Evolutionary conservation across 2,329 filamentous ascomycete genomes (phyloP).

Genomic region (Fusarium paranaense): DNA sequence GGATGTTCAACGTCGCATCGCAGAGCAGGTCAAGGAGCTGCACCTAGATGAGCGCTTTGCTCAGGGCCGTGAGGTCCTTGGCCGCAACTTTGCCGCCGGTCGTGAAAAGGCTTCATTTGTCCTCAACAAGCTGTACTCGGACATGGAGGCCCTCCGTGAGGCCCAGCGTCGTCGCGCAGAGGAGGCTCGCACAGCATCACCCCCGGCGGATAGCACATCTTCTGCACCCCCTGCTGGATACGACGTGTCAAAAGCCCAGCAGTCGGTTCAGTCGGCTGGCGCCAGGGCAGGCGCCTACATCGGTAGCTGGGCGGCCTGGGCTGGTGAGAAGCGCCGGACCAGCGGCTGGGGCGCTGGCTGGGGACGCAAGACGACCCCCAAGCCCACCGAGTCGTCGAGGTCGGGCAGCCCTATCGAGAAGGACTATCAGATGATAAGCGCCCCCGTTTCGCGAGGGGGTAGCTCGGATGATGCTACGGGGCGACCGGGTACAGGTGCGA

Average conservation of each 20-base stretch:
- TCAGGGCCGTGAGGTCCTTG: conserved; percentile 84
- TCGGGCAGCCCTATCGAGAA: conserved; percentile 53
- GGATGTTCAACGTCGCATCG: conserved; percentile 89
- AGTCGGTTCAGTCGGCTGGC: conserved; percentile 61
- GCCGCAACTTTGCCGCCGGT: conserved; percentile 89
- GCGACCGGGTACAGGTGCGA: conserved; percentile 54
- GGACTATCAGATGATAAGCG: conserved; percentile 52
- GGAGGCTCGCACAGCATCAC: conserved; percentile 47
- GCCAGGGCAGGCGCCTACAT: conserved; percentile 72
- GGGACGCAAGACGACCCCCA: conserved; percentile 50
- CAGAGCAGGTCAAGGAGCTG: conserved; percentile 92
- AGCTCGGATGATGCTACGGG: conserved; percentile 45
- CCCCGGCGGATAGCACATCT: conserved; percentile 17
- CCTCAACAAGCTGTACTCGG: conserved; percentile 89
- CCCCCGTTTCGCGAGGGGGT: conserved; percentile 43
- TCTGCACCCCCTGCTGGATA: conserved; percentile 28
- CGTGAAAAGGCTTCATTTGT: conserved; percentile 88
- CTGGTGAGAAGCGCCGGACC: conserved; percentile 78
- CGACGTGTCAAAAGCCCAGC: conserved; percentile 56
- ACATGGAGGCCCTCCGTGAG: conserved; percentile 77
- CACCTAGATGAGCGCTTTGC: conserved; percentile 92
- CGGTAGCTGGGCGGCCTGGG: conserved; percentile 77
- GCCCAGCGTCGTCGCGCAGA: conserved; percentile 57
- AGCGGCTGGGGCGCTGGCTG: conserved; percentile 59
- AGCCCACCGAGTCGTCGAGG: conserved; percentile 48